Conservation (phyloP, 2,329 filamentous ascomycete species). For the Colletotrichum godetiae region DNA sequence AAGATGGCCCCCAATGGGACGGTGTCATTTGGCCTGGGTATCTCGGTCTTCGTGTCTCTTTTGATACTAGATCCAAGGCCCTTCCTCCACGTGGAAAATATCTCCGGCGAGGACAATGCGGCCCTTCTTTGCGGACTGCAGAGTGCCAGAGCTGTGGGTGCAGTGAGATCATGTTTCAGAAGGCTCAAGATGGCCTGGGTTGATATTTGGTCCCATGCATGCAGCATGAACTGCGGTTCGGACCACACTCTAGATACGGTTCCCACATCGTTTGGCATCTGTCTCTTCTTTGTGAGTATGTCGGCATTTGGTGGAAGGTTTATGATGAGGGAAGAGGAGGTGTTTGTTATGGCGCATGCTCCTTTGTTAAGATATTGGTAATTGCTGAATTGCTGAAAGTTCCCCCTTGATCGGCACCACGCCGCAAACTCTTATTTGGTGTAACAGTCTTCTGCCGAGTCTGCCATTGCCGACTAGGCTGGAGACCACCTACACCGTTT, state of each 20-base stretch:
- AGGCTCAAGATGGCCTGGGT: background rate
- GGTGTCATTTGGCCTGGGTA: background rate
- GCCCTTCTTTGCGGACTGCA: background rate
- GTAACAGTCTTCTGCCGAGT: background rate
- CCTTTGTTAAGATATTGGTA: background rate
- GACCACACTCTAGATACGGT: background rate
- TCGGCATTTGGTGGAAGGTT: background rate
- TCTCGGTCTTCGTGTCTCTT: constrained; percentile 22
- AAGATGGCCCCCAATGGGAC: background rate
- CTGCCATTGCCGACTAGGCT: background rate
- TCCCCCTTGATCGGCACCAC: background rate
- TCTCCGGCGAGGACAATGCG: background rate
- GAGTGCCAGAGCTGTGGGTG: background rate
- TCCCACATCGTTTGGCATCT: constrained; percentile 1
- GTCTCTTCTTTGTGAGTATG: background rate
- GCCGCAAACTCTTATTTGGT: background rate
- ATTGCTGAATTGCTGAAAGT: background rate
- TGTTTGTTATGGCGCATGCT: background rate
- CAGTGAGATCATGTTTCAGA: constrained; percentile 13
- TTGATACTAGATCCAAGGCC: constrained; percentile 17
- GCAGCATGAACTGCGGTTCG: constrained; percentile 10
- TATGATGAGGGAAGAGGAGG: background rate
- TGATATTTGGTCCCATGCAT: constrained; percentile 9
- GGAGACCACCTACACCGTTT: background rate
- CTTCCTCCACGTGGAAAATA: constrained; percentile 25